Evolutionary conservation across 1,284 basidiomycete genomes (phyloP).

Genomic region (Trametes pubescens): DNA sequence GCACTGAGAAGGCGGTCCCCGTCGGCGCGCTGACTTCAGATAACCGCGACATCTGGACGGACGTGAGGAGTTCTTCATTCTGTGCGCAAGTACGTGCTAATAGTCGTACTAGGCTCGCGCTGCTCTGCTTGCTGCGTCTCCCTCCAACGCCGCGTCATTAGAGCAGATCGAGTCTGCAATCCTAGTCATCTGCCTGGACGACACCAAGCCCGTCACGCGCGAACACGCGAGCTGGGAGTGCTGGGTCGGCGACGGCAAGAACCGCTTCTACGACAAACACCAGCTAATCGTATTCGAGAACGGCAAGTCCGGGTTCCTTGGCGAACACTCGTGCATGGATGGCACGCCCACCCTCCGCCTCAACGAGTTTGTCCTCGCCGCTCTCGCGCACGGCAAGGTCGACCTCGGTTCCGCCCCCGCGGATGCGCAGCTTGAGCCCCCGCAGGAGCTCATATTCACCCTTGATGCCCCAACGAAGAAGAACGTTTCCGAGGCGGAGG

Average conservation of each 20-base stretch:
- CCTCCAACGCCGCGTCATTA: constrained; percentile 71
- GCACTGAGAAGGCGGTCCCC: constrained; percentile 62
- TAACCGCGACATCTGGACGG: constrained; percentile 92
- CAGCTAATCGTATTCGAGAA: constrained; percentile 93
- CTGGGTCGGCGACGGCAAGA: constrained; percentile 94
- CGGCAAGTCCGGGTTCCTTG: constrained; percentile 92
- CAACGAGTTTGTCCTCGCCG: constrained; percentile 93
- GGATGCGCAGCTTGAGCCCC: constrained; percentile 58
- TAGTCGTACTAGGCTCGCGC: constrained; percentile 59
- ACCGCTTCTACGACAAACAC: constrained; percentile 98
- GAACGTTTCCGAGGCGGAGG: constrained; percentile 64
- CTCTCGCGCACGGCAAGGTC: constrained; percentile 81
- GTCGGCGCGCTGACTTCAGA: constrained; percentile 90
- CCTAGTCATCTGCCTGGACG: constrained; percentile 89
- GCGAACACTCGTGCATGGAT: constrained; percentile 94
- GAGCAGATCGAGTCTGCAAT: constrained; percentile 91
- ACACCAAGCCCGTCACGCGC: constrained; percentile 78
- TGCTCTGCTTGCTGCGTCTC: constrained; percentile 71
- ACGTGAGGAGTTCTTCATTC: constrained; percentile 53
- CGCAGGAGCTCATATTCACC: constrained; percentile 78
- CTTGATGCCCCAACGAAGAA: constrained; percentile 66
- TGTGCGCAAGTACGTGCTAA: background rate
- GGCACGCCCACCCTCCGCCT: constrained; percentile 95
- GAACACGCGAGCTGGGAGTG: constrained; percentile 86
- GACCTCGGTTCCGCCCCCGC: constrained; percentile 66